Evolutionary conservation across 495 filamentous ascomycete species (phyloP).

Genomic region (Penicillium diatomitis): DNA sequence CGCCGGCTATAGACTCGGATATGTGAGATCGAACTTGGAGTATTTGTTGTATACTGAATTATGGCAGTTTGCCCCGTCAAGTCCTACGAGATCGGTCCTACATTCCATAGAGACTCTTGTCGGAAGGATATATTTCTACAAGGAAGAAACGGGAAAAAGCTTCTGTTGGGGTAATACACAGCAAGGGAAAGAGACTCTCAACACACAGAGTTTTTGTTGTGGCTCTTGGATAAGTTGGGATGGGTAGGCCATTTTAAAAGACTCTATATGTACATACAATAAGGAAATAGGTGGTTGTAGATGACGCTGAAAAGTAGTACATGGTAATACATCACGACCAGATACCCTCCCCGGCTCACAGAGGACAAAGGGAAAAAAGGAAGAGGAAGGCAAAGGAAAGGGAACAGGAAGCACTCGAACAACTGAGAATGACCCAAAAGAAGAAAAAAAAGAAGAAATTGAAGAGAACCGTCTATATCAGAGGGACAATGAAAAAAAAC

Average conservation of each 20-base stretch:
- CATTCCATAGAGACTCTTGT: conserved; percentile 1
- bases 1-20: no score
- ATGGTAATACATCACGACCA: conserved; percentile 33
- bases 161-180: conserved; percentile 10
- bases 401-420: no score
- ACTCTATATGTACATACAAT: conserved; percentile 43
- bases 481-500: no score
- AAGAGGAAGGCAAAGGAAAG: no score
- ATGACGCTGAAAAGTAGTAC: conserved; percentile 33
- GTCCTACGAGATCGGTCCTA: background rate
- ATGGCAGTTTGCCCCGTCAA: no score
- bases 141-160: no score
- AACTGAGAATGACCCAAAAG: no score
- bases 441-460: background rate
- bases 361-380: conserved; percentile 7
- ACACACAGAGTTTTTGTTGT: conserved; percentile 30
- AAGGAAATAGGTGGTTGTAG: conserved; percentile 28
- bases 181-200: conserved; percentile 15
- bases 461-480: conserved; percentile 9
- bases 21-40: no score
- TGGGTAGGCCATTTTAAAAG: conserved; percentile 27
- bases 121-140: no score
- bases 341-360: conserved; percentile 25
- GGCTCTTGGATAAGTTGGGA: conserved; percentile 26
- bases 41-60: no score